Conservation (phyloP, 169 alveolate genomes). For the Eimeria acervulina region DNA sequence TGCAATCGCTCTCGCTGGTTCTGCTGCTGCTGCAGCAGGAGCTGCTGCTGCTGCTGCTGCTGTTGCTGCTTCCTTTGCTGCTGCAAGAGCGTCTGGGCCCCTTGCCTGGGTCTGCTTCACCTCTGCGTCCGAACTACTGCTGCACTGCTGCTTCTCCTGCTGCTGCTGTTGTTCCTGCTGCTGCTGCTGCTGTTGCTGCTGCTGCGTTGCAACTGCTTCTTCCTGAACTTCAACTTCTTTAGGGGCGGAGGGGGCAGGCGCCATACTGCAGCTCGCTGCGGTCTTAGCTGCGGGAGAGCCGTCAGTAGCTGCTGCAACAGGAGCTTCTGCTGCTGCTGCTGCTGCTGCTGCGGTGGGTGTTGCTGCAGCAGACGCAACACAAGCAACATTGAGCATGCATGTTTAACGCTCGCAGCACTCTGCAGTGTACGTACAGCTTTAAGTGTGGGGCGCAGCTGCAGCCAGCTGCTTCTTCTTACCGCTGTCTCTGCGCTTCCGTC, state of each 20-base stretch:
- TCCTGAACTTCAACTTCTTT: neutral
- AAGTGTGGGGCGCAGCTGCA: neutral
- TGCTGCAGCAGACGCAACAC: slow-evolving; percentile 57
- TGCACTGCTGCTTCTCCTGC: neutral
- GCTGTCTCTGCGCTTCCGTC: neutral
- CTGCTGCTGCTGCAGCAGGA: neutral
- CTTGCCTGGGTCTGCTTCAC: neutral
- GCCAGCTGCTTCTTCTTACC: neutral
- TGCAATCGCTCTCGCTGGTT: neutral
- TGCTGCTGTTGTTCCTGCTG: neutral
- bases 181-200: neutral
- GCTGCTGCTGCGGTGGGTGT: neutral
- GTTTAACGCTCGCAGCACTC: neutral
- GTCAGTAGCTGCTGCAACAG: too few relatives aligned
- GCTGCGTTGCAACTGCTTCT: slow-evolving; percentile 4
- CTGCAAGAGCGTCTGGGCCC: neutral
- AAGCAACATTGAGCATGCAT: neutral
- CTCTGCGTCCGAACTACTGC: neutral
- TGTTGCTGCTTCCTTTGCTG: slow-evolving; percentile 2
- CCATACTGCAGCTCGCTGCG: neutral
- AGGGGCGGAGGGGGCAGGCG: neutral
- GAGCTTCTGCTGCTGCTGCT: too few relatives aligned
- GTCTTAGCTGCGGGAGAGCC: neutral
- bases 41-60: neutral
- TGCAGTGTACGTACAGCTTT: neutral